Percentiles rank a stretch among this genome's conserved stretches.
These are phyloP conservation scores for Globisporangium nodosum DNA, from an alignment of 352 stramenopile genomes.

Conservation along the genomic window DNA sequence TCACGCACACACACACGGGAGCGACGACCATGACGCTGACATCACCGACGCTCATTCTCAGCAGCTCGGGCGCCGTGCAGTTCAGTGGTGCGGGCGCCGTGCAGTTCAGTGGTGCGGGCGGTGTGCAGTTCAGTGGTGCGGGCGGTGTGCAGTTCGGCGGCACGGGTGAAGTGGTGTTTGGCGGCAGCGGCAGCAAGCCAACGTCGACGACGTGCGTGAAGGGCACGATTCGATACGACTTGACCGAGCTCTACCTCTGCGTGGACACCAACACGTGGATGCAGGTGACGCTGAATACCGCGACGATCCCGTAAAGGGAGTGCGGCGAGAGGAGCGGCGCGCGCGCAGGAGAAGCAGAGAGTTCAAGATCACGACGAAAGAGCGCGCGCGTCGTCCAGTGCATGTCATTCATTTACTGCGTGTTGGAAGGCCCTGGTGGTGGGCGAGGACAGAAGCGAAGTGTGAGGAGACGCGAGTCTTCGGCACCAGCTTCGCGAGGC, in stretches of 20 bases:
- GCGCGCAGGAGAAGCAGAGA: neutral
- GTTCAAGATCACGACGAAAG: too few species aligned
- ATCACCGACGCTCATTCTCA: slow-evolving; percentile 31
- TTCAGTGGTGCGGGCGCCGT: neutral
- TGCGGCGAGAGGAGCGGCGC: neutral
- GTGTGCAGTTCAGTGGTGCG: slow-evolving; percentile 9
- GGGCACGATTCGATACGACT: slow-evolving; percentile 29
- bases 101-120: slow-evolving; percentile 17
- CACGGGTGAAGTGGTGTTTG: slow-evolving; percentile 12
- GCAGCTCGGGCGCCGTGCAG: neutral
- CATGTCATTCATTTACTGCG: too few species aligned
- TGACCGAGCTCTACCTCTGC: slow-evolving; percentile 31
- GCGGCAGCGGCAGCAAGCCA: slow-evolving; percentile 6
- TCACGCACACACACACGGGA: slow-evolving; percentile 27
- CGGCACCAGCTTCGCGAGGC: too few species aligned
- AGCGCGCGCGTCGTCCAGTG: too few species aligned
- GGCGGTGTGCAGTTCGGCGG: neutral
- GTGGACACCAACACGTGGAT: slow-evolving; percentile 8
- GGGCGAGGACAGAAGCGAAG: too few species aligned
- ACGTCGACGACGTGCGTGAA: slow-evolving; percentile 17
- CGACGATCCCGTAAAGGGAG: neutral
- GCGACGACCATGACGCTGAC: slow-evolving; percentile 29
- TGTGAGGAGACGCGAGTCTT: too few species aligned
- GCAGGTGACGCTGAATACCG: slow-evolving; percentile 6
- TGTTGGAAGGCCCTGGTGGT: too few species aligned